Evolutionary conservation across 2,329 filamentous ascomycete species (phyloP).

Genomic region (Dactylella cylindrospora): DNA sequence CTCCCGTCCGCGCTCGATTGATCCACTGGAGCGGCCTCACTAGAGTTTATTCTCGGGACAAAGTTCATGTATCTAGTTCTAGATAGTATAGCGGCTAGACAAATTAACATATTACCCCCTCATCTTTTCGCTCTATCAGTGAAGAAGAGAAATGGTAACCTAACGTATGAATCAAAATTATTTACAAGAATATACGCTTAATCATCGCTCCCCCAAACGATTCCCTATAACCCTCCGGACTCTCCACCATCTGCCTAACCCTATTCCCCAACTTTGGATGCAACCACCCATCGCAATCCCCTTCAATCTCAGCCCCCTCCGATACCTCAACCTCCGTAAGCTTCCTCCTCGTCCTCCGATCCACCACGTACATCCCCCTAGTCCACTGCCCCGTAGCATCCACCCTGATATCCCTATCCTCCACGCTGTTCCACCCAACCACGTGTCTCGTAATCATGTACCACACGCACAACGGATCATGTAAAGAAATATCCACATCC

Average conservation of each 20-base stretch:
- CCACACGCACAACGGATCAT: constrained; percentile 74
- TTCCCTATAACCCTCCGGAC: constrained; percentile 28
- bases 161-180: no score
- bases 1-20: no score
- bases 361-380: constrained; percentile 82
- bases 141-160: no score
- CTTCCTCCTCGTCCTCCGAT: constrained; percentile 61
- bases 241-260: constrained; percentile 69
- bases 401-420: constrained; percentile 78
- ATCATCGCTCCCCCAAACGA: constrained; percentile 46
- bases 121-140: no score
- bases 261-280: constrained; percentile 74
- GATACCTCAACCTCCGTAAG: constrained; percentile 54
- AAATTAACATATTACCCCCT: no score
- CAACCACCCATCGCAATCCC: constrained; percentile 76
- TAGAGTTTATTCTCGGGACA: no score
- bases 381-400: constrained; percentile 95
- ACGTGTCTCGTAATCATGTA: constrained; percentile 32
- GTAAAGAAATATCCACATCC: constrained; percentile 63
- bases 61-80: no score
- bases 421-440: constrained; percentile 59
- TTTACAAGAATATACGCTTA: constrained; percentile 44
- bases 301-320: constrained; percentile 62
- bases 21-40: no score
- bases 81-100: no score